Base-by-base conservation (phyloP, 192 early-diverging fungal genomes). In the Kappamyces sp. region DNA sequence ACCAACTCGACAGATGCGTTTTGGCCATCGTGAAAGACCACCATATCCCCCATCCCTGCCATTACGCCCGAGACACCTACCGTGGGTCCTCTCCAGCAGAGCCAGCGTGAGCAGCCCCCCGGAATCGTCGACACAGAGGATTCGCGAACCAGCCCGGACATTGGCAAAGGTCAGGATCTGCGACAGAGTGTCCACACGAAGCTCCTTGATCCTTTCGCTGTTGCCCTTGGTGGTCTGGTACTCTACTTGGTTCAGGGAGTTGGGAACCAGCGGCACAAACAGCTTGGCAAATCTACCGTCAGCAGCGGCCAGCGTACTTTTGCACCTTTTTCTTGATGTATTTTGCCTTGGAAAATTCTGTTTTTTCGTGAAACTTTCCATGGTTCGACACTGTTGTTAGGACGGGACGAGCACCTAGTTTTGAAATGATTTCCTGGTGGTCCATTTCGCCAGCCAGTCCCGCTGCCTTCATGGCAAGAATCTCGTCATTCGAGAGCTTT, bases 261-360 rank as follows among this genome's bases (percentile, higher is more conserved):
- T 91, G 1, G 93, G 87, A 37, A 83, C 84, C 46, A 88, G 61
- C 1, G 86, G 86, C 0, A 81, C 84, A 62, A 98, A 93, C 35
- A 81, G 65, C 64, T 89, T 92, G 66, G 83, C 82, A 66, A 91
- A 96, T 58, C 84, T 86, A 61, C 12, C 3, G 55, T 42, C 35
- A 36, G 5, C 13, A 32, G 5, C 32, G 9, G 15, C 6, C 6
- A 2, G 39, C 55, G 2, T 62, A 78, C 77, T 79, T 79, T 54
- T 70, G 62, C 44, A 72, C 61, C 49, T 79, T 79, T 63, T 88
- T 81, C 63, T 85, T 75, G 55, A 97, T 87, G 58, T 97, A 97
- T 78, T 98, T 98, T 37, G 88, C 86, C 72, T 97, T 93, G 23
- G 93, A 87, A 63, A 87, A 98, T 62, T 93, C 90, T 0, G 95